Base-by-base conservation (phyloP, 1,284 basidiomycete species). In the Porodaedalea pini region DNA sequence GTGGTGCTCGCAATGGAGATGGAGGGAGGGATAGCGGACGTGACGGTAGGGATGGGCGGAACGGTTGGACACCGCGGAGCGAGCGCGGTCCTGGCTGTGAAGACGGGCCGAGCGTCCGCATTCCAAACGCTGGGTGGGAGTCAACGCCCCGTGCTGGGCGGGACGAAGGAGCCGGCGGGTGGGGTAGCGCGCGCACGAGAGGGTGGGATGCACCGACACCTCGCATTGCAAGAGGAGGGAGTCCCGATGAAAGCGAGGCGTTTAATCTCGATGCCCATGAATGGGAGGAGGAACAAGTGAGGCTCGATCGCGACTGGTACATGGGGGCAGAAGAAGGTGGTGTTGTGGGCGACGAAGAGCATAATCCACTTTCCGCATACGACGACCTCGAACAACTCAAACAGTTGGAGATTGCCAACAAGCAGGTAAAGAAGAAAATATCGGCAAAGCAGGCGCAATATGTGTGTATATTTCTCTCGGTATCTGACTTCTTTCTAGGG, bases 361-460 rank as follows among this genome's bases (percentile, higher is more conserved):
- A 92, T 69, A 97, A 97, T 66, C 94, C 93, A 0, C 86, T 99
- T 39, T 79, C 93, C 0, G 92, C 96, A 64, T 99, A 96, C 69
- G 90, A 93, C 63, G 90, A 93, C 64, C 72, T 95, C 29, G 83
- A 81, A 41, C 67, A 77, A 2, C 71, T 84, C 44, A 90, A 90
- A 67, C 82, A 93, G 62, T 83, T 84, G 2, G 92, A 95, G 68
- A 80, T 94, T 66, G 83, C 86, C 23, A 83, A 78, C 29, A 93
- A 93, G 70, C 85, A 87, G 67, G 82, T 85, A 50, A 94, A 88
- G 73, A 93, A 88, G 73, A 88, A 88, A 70, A 84, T 95, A 17
- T 95, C 93, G 1, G 94, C 94, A 2, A 80, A 87, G 56, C 94
- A 97, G 71, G 94, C 94, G 0, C 94, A 96, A 84, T 95, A 94